Percentiles rank a stretch among this genome's conserved stretches.
Conservation (phyloP, 2,329 filamentous ascomycete genomes). For the Fusarium humuli region DNA sequence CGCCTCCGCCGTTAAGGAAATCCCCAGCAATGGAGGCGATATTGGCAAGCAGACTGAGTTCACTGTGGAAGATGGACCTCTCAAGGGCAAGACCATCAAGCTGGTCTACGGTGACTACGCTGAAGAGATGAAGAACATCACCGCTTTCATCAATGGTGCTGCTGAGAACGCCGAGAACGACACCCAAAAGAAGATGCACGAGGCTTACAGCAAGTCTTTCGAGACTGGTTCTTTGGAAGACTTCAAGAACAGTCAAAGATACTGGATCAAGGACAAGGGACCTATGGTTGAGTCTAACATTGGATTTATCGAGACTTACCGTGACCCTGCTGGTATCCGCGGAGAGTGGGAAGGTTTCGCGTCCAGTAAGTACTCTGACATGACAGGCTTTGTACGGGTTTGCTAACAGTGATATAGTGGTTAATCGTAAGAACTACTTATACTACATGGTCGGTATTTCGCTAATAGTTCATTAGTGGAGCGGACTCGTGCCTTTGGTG, state of each 20-base stretch:
- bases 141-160: constrained; percentile 75
- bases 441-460: not conserved
- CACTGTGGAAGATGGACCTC: constrained; percentile 66
- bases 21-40: constrained; percentile 74
- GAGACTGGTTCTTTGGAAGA: constrained; percentile 77
- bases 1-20: constrained; percentile 71
- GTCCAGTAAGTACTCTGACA: constrained; percentile 57
- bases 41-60: constrained; percentile 74
- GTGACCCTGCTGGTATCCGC: constrained; percentile 82
- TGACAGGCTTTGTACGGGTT: not conserved
- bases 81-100: constrained; percentile 75
- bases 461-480: constrained; percentile 65
- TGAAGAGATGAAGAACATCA: constrained; percentile 76
- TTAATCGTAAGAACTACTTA: constrained; percentile 69
- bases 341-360: constrained; percentile 90
- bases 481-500: constrained; percentile 86
- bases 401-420: constrained; percentile 57
- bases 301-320: constrained; percentile 87
- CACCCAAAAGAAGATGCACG: constrained; percentile 78
- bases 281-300: constrained; percentile 84
- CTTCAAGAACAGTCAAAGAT: constrained; percentile 83
- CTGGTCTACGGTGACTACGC: constrained; percentile 81
- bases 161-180: constrained; percentile 78
- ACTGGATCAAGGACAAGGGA: constrained; percentile 86
- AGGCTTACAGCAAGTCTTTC: constrained; percentile 81